Conservation (phyloP, 2,329 filamentous ascomycete species). For the Coniochaeta pulveracea region DNA sequence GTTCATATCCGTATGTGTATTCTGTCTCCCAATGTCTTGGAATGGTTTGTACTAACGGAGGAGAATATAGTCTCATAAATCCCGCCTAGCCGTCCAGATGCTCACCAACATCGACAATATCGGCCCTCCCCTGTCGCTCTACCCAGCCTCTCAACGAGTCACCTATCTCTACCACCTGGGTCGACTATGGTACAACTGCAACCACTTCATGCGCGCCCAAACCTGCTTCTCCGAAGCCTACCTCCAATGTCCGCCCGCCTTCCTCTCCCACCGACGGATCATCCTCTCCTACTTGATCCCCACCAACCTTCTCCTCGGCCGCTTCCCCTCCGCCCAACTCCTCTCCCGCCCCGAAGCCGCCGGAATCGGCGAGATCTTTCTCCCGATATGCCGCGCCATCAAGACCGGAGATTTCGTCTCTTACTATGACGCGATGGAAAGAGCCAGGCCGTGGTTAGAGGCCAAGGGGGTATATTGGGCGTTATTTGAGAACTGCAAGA, state of each 20-base stretch:
- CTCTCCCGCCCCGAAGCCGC: constrained; percentile 59
- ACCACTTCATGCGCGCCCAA: constrained; percentile 68
- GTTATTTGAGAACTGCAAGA: constrained; percentile 65
- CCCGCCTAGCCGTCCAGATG: constrained; percentile 74
- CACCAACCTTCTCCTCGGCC: constrained; percentile 72
- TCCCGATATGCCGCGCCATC: constrained; percentile 63
- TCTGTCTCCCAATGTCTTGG: neutral
- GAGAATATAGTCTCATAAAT: constrained; percentile 58
- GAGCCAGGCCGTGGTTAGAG: constrained; percentile 62
- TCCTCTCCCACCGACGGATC: constrained; percentile 61
- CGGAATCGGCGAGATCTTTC: constrained; percentile 54
- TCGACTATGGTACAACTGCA: constrained; percentile 77
- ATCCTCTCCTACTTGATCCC: constrained; percentile 80
- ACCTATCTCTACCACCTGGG: constrained; percentile 94
- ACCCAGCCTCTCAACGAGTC: constrained; percentile 76
- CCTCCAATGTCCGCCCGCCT: constrained; percentile 48
- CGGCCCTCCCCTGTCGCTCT: constrained; percentile 69
- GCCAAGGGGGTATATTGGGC: constrained; percentile 65
- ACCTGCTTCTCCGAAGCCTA: constrained; percentile 71
- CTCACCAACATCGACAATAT: constrained; percentile 80
- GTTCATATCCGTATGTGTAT: constrained; percentile 61
- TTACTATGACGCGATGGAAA: constrained; percentile 59
- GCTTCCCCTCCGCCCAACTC: constrained; percentile 60
- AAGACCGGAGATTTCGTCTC: constrained; percentile 60
- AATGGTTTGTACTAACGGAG: no score